A percentile compares a stretch with the other conserved stretches of the same genome.
phyloP scores from a whole-genome alignment of 2,329 filamentous ascomycete species.

The Trichoderma atrobrunneum region DNA sequence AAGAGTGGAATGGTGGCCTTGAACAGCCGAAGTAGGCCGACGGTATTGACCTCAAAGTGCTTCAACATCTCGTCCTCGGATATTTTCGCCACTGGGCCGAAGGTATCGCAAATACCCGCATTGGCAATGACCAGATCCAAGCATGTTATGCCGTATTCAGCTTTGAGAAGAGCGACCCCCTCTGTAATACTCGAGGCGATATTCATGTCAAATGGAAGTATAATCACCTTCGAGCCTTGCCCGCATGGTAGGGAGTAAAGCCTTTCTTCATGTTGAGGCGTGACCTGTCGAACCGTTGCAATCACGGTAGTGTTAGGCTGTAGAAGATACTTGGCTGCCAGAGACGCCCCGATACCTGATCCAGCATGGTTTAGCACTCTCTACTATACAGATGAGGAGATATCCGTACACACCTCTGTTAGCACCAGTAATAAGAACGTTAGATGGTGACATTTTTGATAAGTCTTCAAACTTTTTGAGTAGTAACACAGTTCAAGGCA shows the following conservation, averaged over 20 bases:
- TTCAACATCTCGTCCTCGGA: neutral
- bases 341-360: neutral
- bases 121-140: neutral
- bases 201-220: neutral
- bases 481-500: accelerated
- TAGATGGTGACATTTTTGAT: neutral
- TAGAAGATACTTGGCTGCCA: neutral
- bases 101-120: neutral
- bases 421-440: neutral
- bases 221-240: neutral
- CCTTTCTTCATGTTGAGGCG: neutral
- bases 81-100: neutral
- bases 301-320: neutral
- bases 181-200: neutral
- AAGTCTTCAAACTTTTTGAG: neutral
- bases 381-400: accelerated
- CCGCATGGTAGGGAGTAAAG: neutral
- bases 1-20: neutral
- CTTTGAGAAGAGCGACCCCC: neutral
- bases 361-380: neutral
- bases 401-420: neutral
- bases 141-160: neutral
- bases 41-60: neutral
- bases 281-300: neutral
- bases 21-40: neutral